Base-by-base conservation (phyloP, 768 basidiomycete genomes). In the Hygrophorus pudorinus region DNA sequence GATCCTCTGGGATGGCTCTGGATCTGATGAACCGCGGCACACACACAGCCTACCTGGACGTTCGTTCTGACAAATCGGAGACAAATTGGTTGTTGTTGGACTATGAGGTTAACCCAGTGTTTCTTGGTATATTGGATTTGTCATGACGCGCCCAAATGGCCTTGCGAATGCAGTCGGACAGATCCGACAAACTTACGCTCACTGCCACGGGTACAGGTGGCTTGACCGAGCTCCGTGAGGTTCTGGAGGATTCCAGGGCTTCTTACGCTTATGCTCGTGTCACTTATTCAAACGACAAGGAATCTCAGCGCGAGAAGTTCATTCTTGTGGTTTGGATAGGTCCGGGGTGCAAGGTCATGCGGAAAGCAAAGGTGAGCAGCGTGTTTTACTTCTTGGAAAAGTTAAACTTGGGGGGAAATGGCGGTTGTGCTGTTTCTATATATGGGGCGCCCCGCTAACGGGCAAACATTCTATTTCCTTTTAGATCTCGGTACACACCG, bases 11-110 rank as follows among this genome's bases (percentile, higher is more conserved):
- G 17, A 17, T 32, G 20, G 12, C n/a, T 17, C 38, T n/a, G 16
- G 16, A 29, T 7, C 14, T 44, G 35, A 33, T 45, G 30, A 14
- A 24, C 24, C 24, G 7, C 35, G 16, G 27, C 33, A 33, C 38
- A 41, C 36, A 35, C 49, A 31, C 59, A 89, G 93, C 90, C 27
- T 94, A 96, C 72, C 70, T 76, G 61, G 85, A 91, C 53, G 83
- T 96, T 44, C 81, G 92, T 52, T 72, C 70, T 49, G 81, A 88
- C 72, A 91, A 91, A 58, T 72, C 80, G 31, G 85, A 87, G 24
- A 85, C 79, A 27, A 96, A 86, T 60, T 97, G 91, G 91, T 58
- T 93, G 36, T 69, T 97, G 45, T 65, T 96, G 46, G 87, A 94
- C 60, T 98, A 97, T 61, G 82, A 85, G 69, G 81, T 57, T 34